phyloP scores from a whole-genome alignment of 768 basidiomycete genomes.

The Amanita inopinata region DNA sequence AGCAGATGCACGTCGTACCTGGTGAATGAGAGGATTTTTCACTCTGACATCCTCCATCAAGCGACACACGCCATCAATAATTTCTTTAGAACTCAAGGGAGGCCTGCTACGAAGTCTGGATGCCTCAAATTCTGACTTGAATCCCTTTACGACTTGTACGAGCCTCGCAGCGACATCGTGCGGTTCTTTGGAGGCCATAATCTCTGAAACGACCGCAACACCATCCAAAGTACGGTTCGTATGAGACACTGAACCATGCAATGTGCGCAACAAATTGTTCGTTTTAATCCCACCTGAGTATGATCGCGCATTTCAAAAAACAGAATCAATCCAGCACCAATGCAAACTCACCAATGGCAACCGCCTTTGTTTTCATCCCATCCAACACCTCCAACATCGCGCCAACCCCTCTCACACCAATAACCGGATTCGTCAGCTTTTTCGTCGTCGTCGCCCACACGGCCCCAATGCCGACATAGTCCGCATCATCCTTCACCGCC shows the following conservation, averaged over 20 bases:
- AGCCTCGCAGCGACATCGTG: constrained; percentile 37
- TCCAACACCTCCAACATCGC: constrained; percentile 54
- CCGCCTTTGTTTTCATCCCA: constrained; percentile 55
- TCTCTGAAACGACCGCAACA: constrained; percentile 84
- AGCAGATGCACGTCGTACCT: constrained; percentile 31
- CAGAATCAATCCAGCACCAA: too few relatives aligned
- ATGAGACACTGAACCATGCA: constrained; percentile 60
- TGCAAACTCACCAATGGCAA: constrained; percentile 67
- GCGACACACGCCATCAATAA: constrained; percentile 34
- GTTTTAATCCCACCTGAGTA: constrained; percentile 88
- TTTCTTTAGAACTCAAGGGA: constrained; percentile 9
- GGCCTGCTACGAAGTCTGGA: too few relatives aligned
- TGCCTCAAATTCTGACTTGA: constrained; percentile 20
- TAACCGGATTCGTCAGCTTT: constrained; percentile 45
- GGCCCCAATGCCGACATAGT: constrained; percentile 86
- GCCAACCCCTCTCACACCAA: constrained; percentile 71
- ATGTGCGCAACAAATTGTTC: constrained; percentile 61
- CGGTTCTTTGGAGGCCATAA: constrained; percentile 59
- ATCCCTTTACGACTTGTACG: constrained; percentile 30
- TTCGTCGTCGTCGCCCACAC: constrained; percentile 80
- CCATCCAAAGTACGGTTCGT: constrained; percentile 61
- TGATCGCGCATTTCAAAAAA: too few relatives aligned
- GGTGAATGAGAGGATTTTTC: constrained; percentile 69
- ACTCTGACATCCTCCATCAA: constrained; percentile 44
- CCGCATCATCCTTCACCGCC: constrained; percentile 57